phyloP scores from a whole-genome alignment of 352 stramenopile genomes.

The Halophytophthora batemanensis region DNA sequence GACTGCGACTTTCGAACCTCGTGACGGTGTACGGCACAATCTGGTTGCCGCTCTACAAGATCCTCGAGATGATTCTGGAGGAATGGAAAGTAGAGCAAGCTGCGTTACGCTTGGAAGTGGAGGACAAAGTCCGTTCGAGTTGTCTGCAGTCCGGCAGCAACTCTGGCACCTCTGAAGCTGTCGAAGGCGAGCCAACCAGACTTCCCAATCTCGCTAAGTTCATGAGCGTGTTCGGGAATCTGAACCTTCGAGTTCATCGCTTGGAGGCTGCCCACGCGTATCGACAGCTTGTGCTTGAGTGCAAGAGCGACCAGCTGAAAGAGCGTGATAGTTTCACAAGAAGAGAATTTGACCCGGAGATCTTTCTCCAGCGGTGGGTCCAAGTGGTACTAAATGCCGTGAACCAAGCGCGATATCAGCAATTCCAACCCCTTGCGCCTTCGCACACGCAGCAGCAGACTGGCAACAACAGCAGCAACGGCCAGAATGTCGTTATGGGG shows the following conservation, averaged over 20 bases:
- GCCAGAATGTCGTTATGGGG: background rate
- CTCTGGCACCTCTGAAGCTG: too few species aligned
- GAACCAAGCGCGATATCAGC: slow-evolving; percentile 43
- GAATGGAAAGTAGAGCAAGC: slow-evolving; percentile 40
- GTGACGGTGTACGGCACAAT: slow-evolving; percentile 50
- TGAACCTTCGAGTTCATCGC: slow-evolving; percentile 32
- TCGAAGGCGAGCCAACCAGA: background rate
- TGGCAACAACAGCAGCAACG: background rate
- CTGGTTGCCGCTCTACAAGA: slow-evolving; percentile 48
- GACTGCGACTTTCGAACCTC: slow-evolving; percentile 36
- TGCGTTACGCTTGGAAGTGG: slow-evolving; percentile 16
- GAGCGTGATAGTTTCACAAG: background rate
- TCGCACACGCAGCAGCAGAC: slow-evolving; percentile 1
- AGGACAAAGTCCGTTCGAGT: slow-evolving; percentile 21
- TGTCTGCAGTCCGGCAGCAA: background rate
- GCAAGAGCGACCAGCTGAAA: slow-evolving; percentile 2
- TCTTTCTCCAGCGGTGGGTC: slow-evolving; percentile 31
- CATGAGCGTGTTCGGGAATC: slow-evolving; percentile 19
- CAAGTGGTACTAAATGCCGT: slow-evolving; percentile 24
- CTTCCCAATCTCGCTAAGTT: slow-evolving; percentile 26
- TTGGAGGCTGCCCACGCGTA: slow-evolving; percentile 31
- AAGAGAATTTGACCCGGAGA: slow-evolving; percentile 10
- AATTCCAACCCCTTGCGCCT: slow-evolving; percentile 5
- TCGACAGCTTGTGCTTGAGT: slow-evolving; percentile 22
- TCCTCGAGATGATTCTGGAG: slow-evolving; percentile 46